Base-by-base conservation (phyloP, 164 flowering plant species). In the Magnolia changhungtana region DNA sequence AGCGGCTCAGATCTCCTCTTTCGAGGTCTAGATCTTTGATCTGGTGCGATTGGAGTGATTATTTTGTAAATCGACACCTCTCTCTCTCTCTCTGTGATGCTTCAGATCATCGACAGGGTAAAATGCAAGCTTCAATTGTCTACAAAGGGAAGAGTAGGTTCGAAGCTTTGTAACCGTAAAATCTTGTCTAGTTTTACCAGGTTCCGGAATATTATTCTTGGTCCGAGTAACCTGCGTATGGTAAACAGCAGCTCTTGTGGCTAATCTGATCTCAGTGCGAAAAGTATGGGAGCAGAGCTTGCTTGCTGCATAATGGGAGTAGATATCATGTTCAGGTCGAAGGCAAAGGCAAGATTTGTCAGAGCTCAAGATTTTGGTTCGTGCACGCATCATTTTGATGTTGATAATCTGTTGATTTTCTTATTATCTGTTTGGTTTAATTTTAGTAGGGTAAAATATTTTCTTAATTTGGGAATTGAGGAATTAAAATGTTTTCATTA, bases 321-420 rank as follows among this genome's bases (percentile, higher is more conserved):
- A 63, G 80, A 78, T 49, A 72, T 78, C 63, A 65, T 84, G 67
- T 80, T 81, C 64, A 69, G 84, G 73, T 82, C 89, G n/a, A 80
- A 91, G 1, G 85, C 79, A 20, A 90, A 88, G 83, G 55, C 87
- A 65, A 88, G 92, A 89, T 81, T 84, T 49, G 78, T 89, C 81
- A 89, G 75, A 79, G 87, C 88, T 81, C 96, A 81, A 72, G 89
- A 89, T 79, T 84, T 89, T 82, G 90, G 93, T 91, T 61, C 68
- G 89, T 82, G 72, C 50, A 69, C 45, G 16, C 50, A 10, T 52
- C 18, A n/a, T 37, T 50, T 72, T 52, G 37, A 19, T 19, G 19
- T 10, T 45, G 24, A 74, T n/a, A 18, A 20, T 23, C 64, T 69
- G 18, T 16, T 67, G 70, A 31, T 52, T 2, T 37, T 69, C 20